phyloP scores from a whole-genome alignment of 345 rosid genomes.

The Isatis tinctoria region DNA sequence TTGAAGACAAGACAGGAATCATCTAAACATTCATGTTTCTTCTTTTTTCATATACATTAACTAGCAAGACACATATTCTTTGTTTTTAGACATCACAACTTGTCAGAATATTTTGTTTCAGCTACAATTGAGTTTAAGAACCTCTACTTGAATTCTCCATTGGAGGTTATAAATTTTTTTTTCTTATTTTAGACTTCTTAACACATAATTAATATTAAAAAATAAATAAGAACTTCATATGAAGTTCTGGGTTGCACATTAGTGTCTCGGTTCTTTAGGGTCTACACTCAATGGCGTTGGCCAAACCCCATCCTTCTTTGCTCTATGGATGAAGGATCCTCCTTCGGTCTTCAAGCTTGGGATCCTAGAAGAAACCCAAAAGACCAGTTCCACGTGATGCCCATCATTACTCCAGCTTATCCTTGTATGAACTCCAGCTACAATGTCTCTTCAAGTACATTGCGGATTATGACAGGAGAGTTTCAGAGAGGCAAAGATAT shows the following conservation, averaged over 20 bases:
- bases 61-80: neutral
- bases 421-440: conserved; percentile 98
- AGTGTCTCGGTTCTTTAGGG: conserved; percentile 88
- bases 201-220: too few relatives aligned
- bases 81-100: neutral
- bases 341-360: conserved; percentile 92
- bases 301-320: conserved; percentile 95
- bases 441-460: conserved; percentile 82
- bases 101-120: neutral
- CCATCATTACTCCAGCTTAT: conserved; percentile 97
- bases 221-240: too few relatives aligned
- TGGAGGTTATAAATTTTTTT: too few relatives aligned
- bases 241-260: too few relatives aligned
- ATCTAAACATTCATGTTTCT: neutral
- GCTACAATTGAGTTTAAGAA: neutral
- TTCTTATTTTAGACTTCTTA: too few relatives aligned
- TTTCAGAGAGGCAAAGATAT: conserved; percentile 87
- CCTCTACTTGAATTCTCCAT: too few relatives aligned
- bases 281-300: conserved; percentile 93
- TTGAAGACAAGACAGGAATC: neutral
- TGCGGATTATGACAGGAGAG: conserved; percentile 86
- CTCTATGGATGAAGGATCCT: conserved; percentile 73
- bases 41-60: neutral
- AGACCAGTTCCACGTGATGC: conserved; percentile 84
- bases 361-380: conserved; percentile 88